These are phyloP conservation scores for Leishmania mexicana DNA, from an alignment of 208 protist genomes.

Conservation along the genomic window DNA sequence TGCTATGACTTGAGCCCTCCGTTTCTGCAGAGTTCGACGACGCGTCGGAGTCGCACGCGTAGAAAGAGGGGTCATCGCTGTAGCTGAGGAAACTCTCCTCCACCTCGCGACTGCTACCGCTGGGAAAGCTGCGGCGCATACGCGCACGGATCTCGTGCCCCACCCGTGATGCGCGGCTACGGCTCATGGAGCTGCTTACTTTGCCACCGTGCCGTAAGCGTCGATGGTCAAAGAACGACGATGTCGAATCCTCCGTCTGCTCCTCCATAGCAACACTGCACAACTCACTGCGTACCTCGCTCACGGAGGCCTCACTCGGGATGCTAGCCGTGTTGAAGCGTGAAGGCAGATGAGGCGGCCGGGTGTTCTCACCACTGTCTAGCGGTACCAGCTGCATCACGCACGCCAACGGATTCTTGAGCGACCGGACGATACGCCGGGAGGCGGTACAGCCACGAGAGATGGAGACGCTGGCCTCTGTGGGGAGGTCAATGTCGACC, in stretches of 20 bases:
- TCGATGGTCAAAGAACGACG: constrained; percentile 42
- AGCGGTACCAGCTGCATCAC: constrained; percentile 70
- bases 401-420: constrained; percentile 42
- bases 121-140: constrained; percentile 26
- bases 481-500: constrained; percentile 4
- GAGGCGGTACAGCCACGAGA: constrained; percentile 27
- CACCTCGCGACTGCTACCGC: constrained; percentile 30
- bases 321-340: constrained; percentile 42
- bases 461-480: constrained; percentile 7
- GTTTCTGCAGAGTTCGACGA: constrained; percentile 24
- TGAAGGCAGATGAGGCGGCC: constrained; percentile 34
- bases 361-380: constrained; percentile 33
- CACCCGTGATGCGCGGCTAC: constrained; percentile 21
- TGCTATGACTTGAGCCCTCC: constrained; percentile 34
- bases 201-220: constrained; percentile 21
- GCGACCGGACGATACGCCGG: constrained; percentile 62
- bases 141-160: constrained; percentile 14
- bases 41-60: constrained; percentile 39
- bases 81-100: constrained; percentile 50
- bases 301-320: constrained; percentile 57
- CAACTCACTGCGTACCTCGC: constrained; percentile 63
- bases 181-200: constrained; percentile 28
- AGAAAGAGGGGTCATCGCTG: constrained; percentile 45
- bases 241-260: constrained; percentile 32
- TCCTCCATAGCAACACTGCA: constrained; percentile 46